Evolutionary conservation across 352 stramenopile genomes (phyloP).

Genomic region (Globisporangium alternatum): DNA sequence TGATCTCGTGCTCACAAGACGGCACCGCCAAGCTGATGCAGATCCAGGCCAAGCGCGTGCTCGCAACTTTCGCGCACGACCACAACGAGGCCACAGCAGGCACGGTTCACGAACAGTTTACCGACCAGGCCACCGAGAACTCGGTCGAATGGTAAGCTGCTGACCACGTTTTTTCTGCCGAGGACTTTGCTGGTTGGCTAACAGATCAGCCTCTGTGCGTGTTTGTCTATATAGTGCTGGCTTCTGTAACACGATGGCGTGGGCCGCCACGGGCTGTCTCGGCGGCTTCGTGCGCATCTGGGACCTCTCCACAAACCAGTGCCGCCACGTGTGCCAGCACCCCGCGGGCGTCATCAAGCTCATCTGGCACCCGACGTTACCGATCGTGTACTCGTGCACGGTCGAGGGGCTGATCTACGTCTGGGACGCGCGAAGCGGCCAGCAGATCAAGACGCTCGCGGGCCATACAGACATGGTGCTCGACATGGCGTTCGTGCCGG

Average conservation of each 20-base stretch:
- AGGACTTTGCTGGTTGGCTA: neutral
- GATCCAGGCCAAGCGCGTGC: conserved; percentile 91
- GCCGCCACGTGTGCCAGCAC: conserved; percentile 85
- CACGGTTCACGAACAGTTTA: conserved; percentile 46
- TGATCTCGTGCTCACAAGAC: conserved; percentile 93
- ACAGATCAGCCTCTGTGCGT: neutral
- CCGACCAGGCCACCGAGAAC: conserved; percentile 57
- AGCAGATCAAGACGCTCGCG: conserved; percentile 68
- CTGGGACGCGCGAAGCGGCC: conserved; percentile 89
- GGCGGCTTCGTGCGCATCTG: conserved; percentile 96
- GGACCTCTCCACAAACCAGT: conserved; percentile 91
- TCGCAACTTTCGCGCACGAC: conserved; percentile 86
- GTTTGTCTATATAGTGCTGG: conserved; percentile 62
- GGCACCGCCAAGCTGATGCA: conserved; percentile 92
- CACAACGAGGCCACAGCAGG: conserved; percentile 42
- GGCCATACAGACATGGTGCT: conserved; percentile 92
- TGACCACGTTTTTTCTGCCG: neutral
- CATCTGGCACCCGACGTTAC: conserved; percentile 85
- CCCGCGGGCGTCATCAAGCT: conserved; percentile 89
- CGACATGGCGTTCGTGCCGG: conserved; percentile 79
- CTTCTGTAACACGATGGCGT: conserved; percentile 94
- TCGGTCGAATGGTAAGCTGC: conserved; percentile 79
- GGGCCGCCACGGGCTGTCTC: conserved; percentile 93
- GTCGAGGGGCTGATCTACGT: conserved; percentile 89
- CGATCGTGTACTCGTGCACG: conserved; percentile 83